Percentiles rank a stretch among this genome's conserved stretches.
These are phyloP conservation scores for Lolium rigidum DNA, from an alignment of 176 grass and related monocot species.

Conservation along the genomic window DNA sequence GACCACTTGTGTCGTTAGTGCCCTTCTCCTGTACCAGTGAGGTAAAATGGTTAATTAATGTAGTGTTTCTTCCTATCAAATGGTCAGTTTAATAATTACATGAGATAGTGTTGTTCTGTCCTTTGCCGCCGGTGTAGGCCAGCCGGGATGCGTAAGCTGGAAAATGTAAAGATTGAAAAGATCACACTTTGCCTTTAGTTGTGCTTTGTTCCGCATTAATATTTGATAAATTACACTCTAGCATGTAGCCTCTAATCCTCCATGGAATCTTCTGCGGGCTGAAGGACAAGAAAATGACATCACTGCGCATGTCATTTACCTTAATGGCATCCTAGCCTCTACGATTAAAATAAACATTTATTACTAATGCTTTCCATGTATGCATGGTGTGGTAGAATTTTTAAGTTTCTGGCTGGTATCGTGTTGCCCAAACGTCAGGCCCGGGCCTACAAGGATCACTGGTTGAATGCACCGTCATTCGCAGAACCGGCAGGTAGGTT, in stretches of 20 bases:
- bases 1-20: neutral
- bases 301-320: conserved; percentile 45
- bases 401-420: neutral
- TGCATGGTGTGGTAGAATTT: neutral
- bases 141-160: neutral
- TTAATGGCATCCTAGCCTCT: conserved; percentile 23
- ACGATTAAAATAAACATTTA: conserved; percentile 30
- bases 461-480: neutral
- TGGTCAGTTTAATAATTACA: neutral
- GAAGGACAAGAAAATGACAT: conserved; percentile 47
- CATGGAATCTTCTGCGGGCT: conserved; percentile 29
- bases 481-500: neutral
- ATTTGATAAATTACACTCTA: neutral
- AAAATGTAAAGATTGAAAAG: neutral
- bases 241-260: neutral
- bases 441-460: conserved; percentile 18
- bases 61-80: neutral
- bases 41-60: neutral
- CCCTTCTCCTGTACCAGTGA: neutral
- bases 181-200: neutral
- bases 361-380: conserved; percentile 19
- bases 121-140: conserved; percentile 14
- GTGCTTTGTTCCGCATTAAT: neutral
- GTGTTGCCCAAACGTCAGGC: conserved; percentile 40
- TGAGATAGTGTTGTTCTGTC: neutral